Evolutionary conservation across 805 yeast genomes (phyloP), one percentile per base, ranked within the genome.

Genomic region (Saccharomyces kudriavzevii): DNA sequence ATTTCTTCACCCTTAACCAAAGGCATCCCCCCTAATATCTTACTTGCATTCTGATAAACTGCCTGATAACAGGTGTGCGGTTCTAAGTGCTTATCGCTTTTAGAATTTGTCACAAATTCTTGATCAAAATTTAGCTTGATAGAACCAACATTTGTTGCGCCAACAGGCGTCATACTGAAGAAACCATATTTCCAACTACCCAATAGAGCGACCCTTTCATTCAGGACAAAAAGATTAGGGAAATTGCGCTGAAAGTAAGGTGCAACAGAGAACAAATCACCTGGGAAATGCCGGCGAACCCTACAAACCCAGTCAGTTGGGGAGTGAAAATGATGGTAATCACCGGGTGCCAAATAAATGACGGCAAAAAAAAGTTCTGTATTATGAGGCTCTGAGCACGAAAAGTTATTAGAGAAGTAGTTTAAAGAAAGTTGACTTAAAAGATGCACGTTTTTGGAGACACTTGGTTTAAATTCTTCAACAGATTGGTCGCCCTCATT

Each of bases 121-220:
- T 85, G 85, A 71, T 94, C 99, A 64, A 94, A 94, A 66, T 91
- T 89, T 59, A 94, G 78, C 55, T 86, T 84, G 59, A 94, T 94
- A 63, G 96, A 86, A 5, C 99, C 99, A 29, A 94, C 99, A 71
- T 94, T 94, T 2, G 99, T 94, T 25, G 99, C 99, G 13, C 99
- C 99, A 11, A 94, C 99, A 0, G 99, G 97, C 0, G 96, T 92
- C 99, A 94, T 94, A 59, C 95, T 85, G 74, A 94, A 94, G 63
- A 94, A 94, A 0, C 99, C 99, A 68, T 94, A 80, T 67, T 87
- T 88, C 99, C 99, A 94, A 64, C 89, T 84, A 1, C 99, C 99
- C 53, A 94, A 77, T 49, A 94, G 73, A 0, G 99, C 96, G 2
- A 94, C 99, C 62, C 99, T 80, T 72, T 94, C 99, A 68, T 94